Percentiles rank a stretch among this genome's conserved stretches.
Evolutionary conservation across 257 asterid species (phyloP).

Genomic region (Ilex aquifolium): DNA sequence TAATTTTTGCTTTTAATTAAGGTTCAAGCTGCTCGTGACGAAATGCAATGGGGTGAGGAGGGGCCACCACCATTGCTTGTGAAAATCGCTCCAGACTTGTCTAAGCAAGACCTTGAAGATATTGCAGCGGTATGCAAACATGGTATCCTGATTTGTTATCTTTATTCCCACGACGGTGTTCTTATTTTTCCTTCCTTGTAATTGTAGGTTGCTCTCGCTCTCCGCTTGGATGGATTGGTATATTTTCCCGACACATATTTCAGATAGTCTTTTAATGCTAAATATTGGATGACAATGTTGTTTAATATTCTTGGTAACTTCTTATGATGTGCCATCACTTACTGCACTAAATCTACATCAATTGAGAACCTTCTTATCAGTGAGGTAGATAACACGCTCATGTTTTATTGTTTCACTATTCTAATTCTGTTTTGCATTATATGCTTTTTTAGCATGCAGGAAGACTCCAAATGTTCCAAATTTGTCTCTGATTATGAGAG

Average conservation of each 20-base stretch:
- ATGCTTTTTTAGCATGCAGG: too few relatives aligned
- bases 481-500: too few relatives aligned
- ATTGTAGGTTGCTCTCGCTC: slow-evolving; percentile 90
- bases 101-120: slow-evolving; percentile 94
- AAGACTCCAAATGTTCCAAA: too few relatives aligned
- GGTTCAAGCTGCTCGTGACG: slow-evolving; percentile 99
- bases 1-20: slow-evolving; percentile 16
- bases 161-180: not conserved
- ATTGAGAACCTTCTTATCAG: too few relatives aligned
- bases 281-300: not conserved
- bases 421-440: too few relatives aligned
- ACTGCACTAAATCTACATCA: not conserved
- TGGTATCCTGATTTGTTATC: slow-evolving; percentile 3
- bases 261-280: not conserved
- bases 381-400: too few relatives aligned
- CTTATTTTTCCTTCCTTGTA: not conserved
- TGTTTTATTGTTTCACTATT: too few relatives aligned
- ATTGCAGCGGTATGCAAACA: slow-evolving; percentile 68
- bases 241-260: not conserved
- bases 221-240: slow-evolving; percentile 95
- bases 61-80: slow-evolving; percentile 98
- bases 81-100: slow-evolving; percentile 95
- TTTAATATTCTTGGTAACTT: too few relatives aligned
- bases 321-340: not conserved
- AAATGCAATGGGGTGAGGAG: slow-evolving; percentile 99